Percentiles rank a stretch among this genome's conserved stretches.
Evolutionary conservation across 495 filamentous ascomycete species (phyloP).

Genomic region (Talaromyces liani): DNA sequence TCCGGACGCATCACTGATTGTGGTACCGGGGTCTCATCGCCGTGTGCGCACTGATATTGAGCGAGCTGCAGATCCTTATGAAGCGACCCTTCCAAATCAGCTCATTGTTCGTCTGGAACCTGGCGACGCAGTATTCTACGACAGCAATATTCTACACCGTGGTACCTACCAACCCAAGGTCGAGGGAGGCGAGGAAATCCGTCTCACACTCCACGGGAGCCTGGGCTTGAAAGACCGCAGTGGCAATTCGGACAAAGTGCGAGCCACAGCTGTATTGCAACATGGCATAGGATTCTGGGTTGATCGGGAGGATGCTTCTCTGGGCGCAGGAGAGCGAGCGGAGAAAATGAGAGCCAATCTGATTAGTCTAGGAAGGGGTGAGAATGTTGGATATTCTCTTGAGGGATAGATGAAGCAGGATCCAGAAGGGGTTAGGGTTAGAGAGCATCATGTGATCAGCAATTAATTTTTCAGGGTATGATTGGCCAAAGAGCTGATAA

Average conservation of each 20-base stretch:
- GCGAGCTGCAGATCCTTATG: constrained; percentile 52
- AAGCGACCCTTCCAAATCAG: constrained; percentile 49
- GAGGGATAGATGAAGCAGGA: not conserved
- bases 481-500: not conserved
- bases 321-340: constrained; percentile 47
- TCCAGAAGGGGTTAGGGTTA: not conserved
- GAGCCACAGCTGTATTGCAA: constrained; percentile 77
- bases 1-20: constrained; percentile 56
- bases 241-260: constrained; percentile 24
- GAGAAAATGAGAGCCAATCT: constrained; percentile 46
- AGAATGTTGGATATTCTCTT: constrained; percentile 47
- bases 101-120: constrained; percentile 54
- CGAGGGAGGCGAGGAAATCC: constrained; percentile 41
- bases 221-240: constrained; percentile 49
- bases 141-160: constrained; percentile 81
- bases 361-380: constrained; percentile 52
- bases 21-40: constrained; percentile 63
- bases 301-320: constrained; percentile 36
- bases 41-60: constrained; percentile 60
- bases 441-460: not conserved
- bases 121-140: constrained; percentile 76
- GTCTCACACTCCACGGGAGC: constrained; percentile 77
- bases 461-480: not conserved
- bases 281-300: constrained; percentile 78
- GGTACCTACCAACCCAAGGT: constrained; percentile 55